Evolutionary conservation across 108 stramenopile genomes (phyloP).

Genomic region (Cylindrotheca closterium): DNA sequence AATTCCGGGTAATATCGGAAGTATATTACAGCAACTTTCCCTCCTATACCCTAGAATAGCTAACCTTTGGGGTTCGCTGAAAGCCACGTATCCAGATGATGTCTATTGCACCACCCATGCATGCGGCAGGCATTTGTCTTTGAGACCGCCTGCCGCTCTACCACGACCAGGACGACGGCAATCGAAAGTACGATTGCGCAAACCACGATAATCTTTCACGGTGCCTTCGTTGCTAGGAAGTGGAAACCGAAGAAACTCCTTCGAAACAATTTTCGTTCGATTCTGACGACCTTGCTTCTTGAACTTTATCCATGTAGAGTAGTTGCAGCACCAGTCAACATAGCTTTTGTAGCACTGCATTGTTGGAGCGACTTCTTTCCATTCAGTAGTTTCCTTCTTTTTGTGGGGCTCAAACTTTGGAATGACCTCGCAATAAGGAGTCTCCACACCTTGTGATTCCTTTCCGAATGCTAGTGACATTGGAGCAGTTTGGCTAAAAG

Average conservation of each 20-base stretch:
- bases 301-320: conserved; percentile 27
- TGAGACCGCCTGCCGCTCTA: conserved; percentile 21
- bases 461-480: conserved; percentile 40
- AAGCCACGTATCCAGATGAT: no score
- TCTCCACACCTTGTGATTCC: neutral
- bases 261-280: neutral
- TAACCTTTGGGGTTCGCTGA: no score
- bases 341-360: conserved; percentile 18
- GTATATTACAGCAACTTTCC: conserved; percentile 10
- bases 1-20: neutral
- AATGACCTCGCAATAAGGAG: conserved; percentile 18
- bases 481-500: conserved; percentile 53
- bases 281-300: conserved; percentile 4
- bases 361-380: conserved; percentile 3
- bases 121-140: conserved; percentile 34
- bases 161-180: conserved; percentile 19
- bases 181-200: conserved; percentile 15
- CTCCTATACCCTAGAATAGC: no score
- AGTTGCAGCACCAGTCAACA: conserved; percentile 25
- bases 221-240: neutral
- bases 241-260: conserved; percentile 22
- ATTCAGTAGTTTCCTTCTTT: neutral
- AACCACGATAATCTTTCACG: conserved; percentile 2
- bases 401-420: neutral
- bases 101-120: no score